Base-by-base conservation (phyloP, 208 protist genomes). In the Leishmania braziliensis region DNA sequence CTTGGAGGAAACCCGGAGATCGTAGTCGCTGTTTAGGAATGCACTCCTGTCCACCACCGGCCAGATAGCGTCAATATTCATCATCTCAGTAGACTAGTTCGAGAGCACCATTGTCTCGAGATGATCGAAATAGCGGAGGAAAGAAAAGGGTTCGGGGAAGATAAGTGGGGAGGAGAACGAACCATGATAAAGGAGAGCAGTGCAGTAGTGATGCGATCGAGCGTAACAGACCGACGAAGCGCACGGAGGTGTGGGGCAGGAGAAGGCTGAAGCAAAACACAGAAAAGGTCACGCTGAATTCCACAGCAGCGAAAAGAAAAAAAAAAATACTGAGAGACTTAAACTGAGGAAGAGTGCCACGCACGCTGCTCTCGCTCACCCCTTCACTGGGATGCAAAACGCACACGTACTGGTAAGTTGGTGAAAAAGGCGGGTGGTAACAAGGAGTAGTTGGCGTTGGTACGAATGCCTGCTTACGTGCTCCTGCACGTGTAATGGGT, bases 11-110 rank as follows among this genome's bases (percentile, higher is more conserved):
- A 98, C 86, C 26, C 98, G 98, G 26, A 99, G 98, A 84, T 99
- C 99, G 80, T 99, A 99, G 83, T 99, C 99, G 16, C 99, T 98
- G 71, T 98, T 94, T 48, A 95, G 86, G 3, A 99, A 87, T 14
- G 99, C 98, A 66, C 96, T 89, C 91, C 99, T 99, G 43, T 91
- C 98, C 3, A 85, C 89, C n/a, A 98, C 83, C 3, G 91, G 91
- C 92, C 95, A 96, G 46, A 98, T 20, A 20, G 43, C 43, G 43
- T 46, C 43, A 46, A 46, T 46, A 46, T 96, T 95, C 85, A 98
- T 97, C 6, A 83, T 51, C 48, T 81, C 84, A 14, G 95, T 78
- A 8, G 78, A 76, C 60, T 46, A 65, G 74, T 69, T 79, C 29
- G 76, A 76, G 48, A 77, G 75, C 26, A 88, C 46, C 88, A 91